Evolutionary conservation across 768 basidiomycete genomes (phyloP).

Genomic region (Pleurotus salmoneostramineus): DNA sequence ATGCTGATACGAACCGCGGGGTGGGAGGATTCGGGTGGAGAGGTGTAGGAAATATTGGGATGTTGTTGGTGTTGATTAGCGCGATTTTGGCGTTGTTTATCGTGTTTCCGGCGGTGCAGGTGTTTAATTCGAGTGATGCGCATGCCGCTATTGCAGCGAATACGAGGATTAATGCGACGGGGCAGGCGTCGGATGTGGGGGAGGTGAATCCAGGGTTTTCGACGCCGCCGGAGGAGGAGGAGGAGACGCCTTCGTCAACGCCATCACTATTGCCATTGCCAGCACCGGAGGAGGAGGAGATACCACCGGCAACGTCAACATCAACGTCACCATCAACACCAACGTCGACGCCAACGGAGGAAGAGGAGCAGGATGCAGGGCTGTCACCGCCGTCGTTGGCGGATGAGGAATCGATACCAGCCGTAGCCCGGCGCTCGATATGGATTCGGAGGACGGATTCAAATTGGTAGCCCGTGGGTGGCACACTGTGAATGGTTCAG

Average conservation of each 20-base stretch:
- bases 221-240: neutral
- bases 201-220: neutral
- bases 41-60: conserved; percentile 55
- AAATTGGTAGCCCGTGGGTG: too few relatives aligned
- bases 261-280: neutral
- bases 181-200: conserved; percentile 41
- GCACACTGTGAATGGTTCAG: too few relatives aligned
- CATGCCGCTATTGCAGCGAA: conserved; percentile 50
- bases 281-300: neutral
- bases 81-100: conserved; percentile 69
- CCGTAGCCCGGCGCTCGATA: too few relatives aligned
- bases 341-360: too few relatives aligned
- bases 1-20: conserved; percentile 18
- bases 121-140: conserved; percentile 31
- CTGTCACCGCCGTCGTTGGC: too few relatives aligned
- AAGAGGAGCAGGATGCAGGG: too few relatives aligned
- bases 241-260: neutral
- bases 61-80: conserved; percentile 54
- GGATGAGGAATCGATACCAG: too few relatives aligned
- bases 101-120: conserved; percentile 63
- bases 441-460: too few relatives aligned
- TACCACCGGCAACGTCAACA: neutral
- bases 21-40: conserved; percentile 20
- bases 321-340: too few relatives aligned
- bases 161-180: conserved; percentile 58